Evolutionary conservation across 441 rosid species (phyloP).

Genomic region (Sinapis alba): DNA sequence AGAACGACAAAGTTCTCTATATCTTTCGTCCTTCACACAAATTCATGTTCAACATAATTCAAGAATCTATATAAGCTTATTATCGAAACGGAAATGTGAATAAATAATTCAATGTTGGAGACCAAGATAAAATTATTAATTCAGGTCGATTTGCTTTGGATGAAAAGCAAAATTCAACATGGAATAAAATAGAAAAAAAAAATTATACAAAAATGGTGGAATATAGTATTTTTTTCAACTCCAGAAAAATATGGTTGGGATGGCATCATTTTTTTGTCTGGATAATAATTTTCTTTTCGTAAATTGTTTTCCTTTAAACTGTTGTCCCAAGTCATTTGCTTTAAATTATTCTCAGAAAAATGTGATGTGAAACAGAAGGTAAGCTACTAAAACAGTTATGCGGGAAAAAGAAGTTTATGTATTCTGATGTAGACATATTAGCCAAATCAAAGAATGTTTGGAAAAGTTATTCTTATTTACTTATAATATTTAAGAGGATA

Average conservation of each 20-base stretch:
- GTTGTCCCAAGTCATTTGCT: slow-evolving; percentile 19
- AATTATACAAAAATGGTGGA: neutral
- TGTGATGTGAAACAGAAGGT: slow-evolving; percentile 19
- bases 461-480: slow-evolving; percentile 23
- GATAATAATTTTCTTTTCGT: neutral
- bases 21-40: neutral
- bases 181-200: neutral
- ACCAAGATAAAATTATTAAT: neutral
- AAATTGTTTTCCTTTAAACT: neutral
- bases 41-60: neutral
- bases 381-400: slow-evolving; percentile 20
- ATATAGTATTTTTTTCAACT: neutral
- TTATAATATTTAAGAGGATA: slow-evolving; percentile 15
- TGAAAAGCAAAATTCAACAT: neutral
- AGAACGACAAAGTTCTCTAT: neutral
- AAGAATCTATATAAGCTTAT: neutral
- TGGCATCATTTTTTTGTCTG: neutral
- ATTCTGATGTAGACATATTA: slow-evolving; percentile 35
- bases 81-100: neutral
- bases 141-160: neutral
- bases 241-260: neutral
- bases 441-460: slow-evolving; percentile 29
- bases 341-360: slow-evolving; percentile 19
- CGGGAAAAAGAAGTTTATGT: slow-evolving; percentile 33
- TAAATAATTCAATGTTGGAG: neutral